Evolutionary conservation across 108 stramenopile genomes (phyloP).

Genomic region (Fragilaria crotonensis): DNA sequence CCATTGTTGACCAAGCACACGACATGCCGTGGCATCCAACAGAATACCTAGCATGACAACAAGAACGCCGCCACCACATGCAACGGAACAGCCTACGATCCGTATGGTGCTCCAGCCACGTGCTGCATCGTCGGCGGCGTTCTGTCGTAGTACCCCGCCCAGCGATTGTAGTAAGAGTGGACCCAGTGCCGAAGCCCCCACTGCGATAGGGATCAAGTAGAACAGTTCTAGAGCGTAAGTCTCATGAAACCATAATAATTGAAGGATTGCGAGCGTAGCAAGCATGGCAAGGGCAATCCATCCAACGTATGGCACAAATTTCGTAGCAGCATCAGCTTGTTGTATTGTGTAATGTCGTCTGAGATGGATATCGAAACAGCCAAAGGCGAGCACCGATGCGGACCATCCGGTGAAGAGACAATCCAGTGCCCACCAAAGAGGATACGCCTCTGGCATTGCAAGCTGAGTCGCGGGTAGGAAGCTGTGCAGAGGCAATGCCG

Average conservation of each 20-base stretch:
- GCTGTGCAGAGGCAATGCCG: neutral
- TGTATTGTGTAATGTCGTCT: neutral
- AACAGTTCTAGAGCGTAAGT: neutral
- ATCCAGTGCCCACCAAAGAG: neutral
- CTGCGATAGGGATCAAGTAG: neutral
- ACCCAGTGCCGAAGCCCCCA: neutral
- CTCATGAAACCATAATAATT: neutral
- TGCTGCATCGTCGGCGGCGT: neutral
- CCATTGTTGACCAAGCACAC: neutral
- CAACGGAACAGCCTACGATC: neutral
- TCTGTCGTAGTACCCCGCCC: neutral
- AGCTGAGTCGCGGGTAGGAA: neutral
- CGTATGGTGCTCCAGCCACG: neutral
- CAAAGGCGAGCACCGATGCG: neutral
- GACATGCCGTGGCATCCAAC: neutral
- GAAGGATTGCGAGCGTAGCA: neutral
- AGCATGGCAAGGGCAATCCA: neutral
- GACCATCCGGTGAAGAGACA: neutral
- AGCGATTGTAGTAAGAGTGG: neutral
- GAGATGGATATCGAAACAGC: no score
- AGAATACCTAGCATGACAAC: neutral
- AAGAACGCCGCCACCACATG: neutral
- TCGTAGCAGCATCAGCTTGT: neutral
- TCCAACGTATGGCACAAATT: neutral
- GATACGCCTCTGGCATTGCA: neutral